Base-by-base conservation (phyloP, 305 asterid species). In the Fraxinus baroniana region DNA sequence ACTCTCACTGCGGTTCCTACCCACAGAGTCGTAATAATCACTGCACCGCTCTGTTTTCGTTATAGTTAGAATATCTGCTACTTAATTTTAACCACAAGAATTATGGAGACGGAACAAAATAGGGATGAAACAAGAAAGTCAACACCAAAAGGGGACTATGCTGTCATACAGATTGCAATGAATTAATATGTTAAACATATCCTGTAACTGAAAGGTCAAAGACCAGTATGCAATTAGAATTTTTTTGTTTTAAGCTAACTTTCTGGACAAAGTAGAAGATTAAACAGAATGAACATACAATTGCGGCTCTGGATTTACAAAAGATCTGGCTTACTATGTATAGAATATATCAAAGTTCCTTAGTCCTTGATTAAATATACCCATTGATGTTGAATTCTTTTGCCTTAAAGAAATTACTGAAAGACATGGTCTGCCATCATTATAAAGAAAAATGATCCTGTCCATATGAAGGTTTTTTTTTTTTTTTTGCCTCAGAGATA, bases 401-500 rank as follows among this genome's bases (percentile, higher is more conserved):
- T 60, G 81, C 75, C 64, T 71, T 60, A 68, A 87, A 18, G 55
- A 2, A 76, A 70, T 46, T 62, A 80, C 18, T 12, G 77, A 73
- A 55, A 28, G 39, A 83, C 6, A 52, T 49, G 44, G 36, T 10
- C 7, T 74, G 76, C 26, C 33, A 71, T 64, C 77, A 62, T 33
- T 15, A 57, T 41, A 41, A 41, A 41, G 49, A 41, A 41, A 10
- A 9, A 41, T 41, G 15, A 41, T 41, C 46, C 15, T 9, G 49
- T 9, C 15, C 49, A 41, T 41, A 41, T 41, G 49, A 41, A 41
- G 15, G 5, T 4, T 6, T 6, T 36, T 35, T 8, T 39, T 39
- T 20, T 70, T 13, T 17, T 8, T 24, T 20, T 4, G 76, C 60
- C 32, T 79, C 72, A 72, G 66, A 79, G 80, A 39, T 89, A 97